phyloP scores from a whole-genome alignment of 2,329 filamentous ascomycete genomes.

The Calcarisporium arbuscula region DNA sequence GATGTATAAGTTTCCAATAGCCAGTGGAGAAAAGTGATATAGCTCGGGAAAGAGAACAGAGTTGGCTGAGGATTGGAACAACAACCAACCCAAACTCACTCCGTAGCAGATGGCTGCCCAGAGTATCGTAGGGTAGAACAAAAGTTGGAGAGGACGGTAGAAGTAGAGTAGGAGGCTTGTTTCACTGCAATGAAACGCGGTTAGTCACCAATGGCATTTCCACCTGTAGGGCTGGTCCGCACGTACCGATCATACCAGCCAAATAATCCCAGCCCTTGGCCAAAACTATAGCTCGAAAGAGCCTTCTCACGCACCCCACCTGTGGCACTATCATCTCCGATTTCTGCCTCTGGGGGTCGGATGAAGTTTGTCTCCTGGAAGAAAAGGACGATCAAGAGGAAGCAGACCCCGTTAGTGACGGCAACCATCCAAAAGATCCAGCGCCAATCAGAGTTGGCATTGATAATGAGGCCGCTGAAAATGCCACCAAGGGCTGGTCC shows the following conservation, averaged over 20 bases:
- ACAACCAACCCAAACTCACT: conserved; percentile 2
- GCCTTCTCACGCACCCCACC: neutral
- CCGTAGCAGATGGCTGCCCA: conserved; percentile 2
- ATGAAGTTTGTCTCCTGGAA: conserved; percentile 3
- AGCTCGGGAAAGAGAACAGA: neutral
- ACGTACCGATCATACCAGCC: conserved; percentile 3
- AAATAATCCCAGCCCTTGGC: neutral
- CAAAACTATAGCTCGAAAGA: neutral
- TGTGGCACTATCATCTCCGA: neutral
- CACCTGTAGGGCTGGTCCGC: no score
- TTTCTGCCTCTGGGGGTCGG: conserved; percentile 1
- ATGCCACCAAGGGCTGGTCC: conserved; percentile 1
- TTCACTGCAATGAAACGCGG: no score
- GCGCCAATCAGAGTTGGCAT: conserved; percentile 1
- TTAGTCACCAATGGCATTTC: no score
- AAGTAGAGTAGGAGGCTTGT: conserved; percentile 2
- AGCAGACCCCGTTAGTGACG: neutral
- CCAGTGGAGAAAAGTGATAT: conserved; percentile 2
- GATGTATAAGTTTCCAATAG: conserved; percentile 2
- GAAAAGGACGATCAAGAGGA: neutral
- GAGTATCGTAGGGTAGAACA: conserved; percentile 1
- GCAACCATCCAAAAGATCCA: conserved; percentile 4
- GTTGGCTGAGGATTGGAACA: conserved; percentile 1
- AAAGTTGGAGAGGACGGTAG: neutral
- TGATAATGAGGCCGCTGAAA: conserved; percentile 1